Evolutionary conservation across 1,139 yeast genomes (phyloP), one percentile per base, ranked within the genome.

Genomic region (Geotrichum fermentans): DNA sequence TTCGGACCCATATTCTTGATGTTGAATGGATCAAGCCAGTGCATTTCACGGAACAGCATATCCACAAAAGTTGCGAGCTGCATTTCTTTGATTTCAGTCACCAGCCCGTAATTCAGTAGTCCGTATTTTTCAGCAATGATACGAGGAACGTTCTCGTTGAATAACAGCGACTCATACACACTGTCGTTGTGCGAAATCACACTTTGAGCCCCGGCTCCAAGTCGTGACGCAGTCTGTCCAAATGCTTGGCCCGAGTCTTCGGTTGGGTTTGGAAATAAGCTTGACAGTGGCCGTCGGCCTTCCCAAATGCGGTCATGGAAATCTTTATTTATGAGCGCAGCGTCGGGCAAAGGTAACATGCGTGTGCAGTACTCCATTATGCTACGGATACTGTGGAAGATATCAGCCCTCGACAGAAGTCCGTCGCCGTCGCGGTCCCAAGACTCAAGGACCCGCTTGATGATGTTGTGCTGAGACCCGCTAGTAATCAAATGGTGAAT

Each of bases 341-440:
- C 36, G 21, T 36, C 41, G 4, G 43, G 43, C 8, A 40, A 16
- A 13, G 43, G 35, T 2, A 17, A 2, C n/a, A 30, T 16, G 6
- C 11, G 5, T 18, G 35, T 4, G 10, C 7, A 18, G 22, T 29
- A 40, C 7, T 29, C 36, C 17, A 40, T 8, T 4, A 29, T 16
- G 10, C 40, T 16, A 11, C 14, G 6, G 17, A 35, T 4, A 10
- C 49, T 43, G n/a, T 44, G 46, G 36, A 40, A 14, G 26, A 55
- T 24, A 18, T 55, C 50, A 6, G 36, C 4, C 17, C 26, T 20
- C 5, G 39, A 34, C 11, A 55, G 44, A 11, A 40, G 46, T 13
- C 56, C 57, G 24, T 52, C 54, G 11, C 42, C 46, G 38, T 50
- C 48, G 16, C 39, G 21, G 40, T 55, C 58, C 26, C 52, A 52